phyloP scores from a whole-genome alignment of 495 filamentous ascomycete genomes.

The Penicillium odoratum region DNA sequence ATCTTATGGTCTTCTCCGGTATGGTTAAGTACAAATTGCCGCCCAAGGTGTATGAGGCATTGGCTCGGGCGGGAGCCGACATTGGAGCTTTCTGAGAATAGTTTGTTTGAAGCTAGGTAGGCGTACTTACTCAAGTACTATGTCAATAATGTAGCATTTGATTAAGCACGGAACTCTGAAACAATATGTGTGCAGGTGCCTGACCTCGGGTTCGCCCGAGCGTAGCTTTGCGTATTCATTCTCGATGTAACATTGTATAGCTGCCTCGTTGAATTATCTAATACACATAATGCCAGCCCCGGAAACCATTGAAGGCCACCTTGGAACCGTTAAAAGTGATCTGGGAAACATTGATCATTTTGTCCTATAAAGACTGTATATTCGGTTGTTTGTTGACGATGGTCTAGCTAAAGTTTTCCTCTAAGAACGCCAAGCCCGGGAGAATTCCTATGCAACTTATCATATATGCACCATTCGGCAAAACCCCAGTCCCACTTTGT shows the following conservation, averaged over 20 bases:
- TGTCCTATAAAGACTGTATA: neutral
- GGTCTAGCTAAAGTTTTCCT: neutral
- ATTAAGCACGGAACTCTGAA: neutral
- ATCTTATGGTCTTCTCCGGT: slow-evolving; percentile 91
- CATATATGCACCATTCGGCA: neutral
- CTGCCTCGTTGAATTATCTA: neutral
- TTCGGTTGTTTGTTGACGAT: too few relatives aligned
- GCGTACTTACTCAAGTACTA: neutral
- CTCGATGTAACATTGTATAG: neutral
- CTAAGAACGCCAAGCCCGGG: slow-evolving; percentile 12
- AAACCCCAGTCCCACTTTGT: neutral
- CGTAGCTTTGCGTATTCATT: neutral
- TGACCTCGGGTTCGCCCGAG: neutral
- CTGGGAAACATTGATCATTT: neutral
- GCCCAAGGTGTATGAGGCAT: slow-evolving; percentile 72
- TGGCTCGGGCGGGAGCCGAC: slow-evolving; percentile 75
- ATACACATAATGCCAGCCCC: too few relatives aligned
- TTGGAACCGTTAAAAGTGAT: neutral
- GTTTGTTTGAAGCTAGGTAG: neutral
- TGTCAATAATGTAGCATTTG: neutral
- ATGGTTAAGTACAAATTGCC: slow-evolving; percentile 87
- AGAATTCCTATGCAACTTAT: neutral
- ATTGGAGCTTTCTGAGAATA: slow-evolving; percentile 53
- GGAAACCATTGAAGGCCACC: neutral
- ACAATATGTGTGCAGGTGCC: too few relatives aligned